Evolutionary conservation across 768 basidiomycete genomes (phyloP), one percentile per base, ranked within the genome.

Genomic region (Leccinum imitatum): DNA sequence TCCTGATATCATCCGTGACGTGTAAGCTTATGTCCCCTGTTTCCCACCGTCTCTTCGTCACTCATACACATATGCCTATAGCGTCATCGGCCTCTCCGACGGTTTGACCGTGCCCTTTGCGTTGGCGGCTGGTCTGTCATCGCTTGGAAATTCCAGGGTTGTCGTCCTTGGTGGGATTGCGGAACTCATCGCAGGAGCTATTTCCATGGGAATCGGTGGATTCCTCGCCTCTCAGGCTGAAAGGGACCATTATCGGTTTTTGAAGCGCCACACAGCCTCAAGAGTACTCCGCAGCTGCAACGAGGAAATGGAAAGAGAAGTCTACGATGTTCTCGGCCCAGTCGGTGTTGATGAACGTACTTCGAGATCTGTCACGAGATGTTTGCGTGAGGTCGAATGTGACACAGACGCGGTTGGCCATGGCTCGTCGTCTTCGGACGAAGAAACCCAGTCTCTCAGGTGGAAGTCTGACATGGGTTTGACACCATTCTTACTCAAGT

Each of bases 201-300:
- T 98, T 50, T 94, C 91, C 2, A 99, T 99, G 96, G 97, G 97
- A 61, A 91, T 99, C 44, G 97, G 97, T 56, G 96, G 96, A 19
- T 98, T 96, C 82, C 87, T 99, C 53, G 95, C 95, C 3, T 94
- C 95, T 1, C 93, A 99, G 75, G 90, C 96, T 31, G 97, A 99
- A 75, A 88, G 95, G 50, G 96, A 98, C 72, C 91, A 97, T 75
- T 95, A 89, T 72, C 90, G 87, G 50, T 97, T 90, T 76, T 84
- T 90, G 31, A 84, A 80, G 30, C 80, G 83, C 41, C 83, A 87
- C 61, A 95, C 93, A 10, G 79, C 87, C 47, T 82, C 87, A 17
- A 87, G 95, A 31, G 95, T 98, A n/a, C 72, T 82, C 3, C 87
- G 92, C 13, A 93, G 90, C 57, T 99, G 97, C 70, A 84, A 86